Evolutionary conservation across 2,329 filamentous ascomycete genomes (phyloP).

Genomic region (Pestalotiopsis sp.): DNA sequence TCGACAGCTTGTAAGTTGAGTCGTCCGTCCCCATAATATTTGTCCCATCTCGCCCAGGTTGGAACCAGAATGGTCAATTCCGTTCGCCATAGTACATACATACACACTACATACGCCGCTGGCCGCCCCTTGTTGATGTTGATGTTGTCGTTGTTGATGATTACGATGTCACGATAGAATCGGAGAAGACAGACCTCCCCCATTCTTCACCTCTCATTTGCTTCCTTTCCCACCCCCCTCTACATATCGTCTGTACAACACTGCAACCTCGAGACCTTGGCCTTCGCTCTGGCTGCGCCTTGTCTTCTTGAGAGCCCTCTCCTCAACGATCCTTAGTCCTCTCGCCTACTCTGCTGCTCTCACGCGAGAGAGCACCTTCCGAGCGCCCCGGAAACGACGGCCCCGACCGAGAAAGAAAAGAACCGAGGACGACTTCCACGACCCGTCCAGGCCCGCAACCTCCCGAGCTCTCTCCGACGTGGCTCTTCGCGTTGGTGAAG

Average conservation of each 20-base stretch:
- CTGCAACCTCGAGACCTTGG: background rate
- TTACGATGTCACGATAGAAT: slow-evolving; percentile 11
- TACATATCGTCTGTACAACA: background rate
- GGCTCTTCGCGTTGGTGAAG: background rate
- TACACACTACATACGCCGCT: background rate
- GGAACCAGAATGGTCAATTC: background rate
- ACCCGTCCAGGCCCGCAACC: background rate
- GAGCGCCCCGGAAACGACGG: background rate
- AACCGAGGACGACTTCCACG: no score
- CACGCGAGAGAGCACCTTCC: background rate
- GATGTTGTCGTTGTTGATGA: background rate
- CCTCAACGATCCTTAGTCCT: background rate
- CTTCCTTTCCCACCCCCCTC: background rate
- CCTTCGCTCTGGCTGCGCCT: background rate
- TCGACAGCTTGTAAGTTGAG: background rate
- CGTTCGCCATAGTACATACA: background rate
- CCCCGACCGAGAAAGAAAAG: background rate
- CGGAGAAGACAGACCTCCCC: background rate
- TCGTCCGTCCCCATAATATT: slow-evolving; percentile 2
- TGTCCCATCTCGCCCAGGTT: background rate
- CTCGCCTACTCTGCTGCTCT: background rate
- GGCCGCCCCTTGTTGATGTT: background rate
- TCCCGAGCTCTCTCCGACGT: background rate
- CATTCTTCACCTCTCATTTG: background rate
- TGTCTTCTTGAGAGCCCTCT: background rate